Evolutionary conservation across 345 rosid genomes (phyloP), one percentile per base, ranked within the genome.

Genomic region (Hevea brasiliensis): DNA sequence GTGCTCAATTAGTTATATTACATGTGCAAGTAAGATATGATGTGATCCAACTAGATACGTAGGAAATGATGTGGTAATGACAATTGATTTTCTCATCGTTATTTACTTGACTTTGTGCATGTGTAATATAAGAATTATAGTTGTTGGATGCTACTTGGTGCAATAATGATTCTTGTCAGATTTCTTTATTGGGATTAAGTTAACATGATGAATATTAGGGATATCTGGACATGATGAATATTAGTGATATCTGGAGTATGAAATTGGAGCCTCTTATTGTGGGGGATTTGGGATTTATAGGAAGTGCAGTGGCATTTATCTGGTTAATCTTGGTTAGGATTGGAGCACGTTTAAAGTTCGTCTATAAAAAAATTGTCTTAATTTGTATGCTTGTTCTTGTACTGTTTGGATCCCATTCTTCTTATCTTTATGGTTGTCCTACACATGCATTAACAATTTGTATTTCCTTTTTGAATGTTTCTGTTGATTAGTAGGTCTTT

Each of bases 401-500:
- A n/a, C n/a, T n/a, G n/a, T n/a, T n/a, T n/a, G n/a, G n/a, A n/a
- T n/a, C n/a, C n/a, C n/a, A n/a, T 32, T 4, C 37, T 32, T 32
- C n/a, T 32, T 4, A 32, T 32, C 4, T 32, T 23, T 67, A 54
- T 18, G 6, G 23, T 41, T 71, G 67, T 47, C 14, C 26, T 48
- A 63, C 3, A 0, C 15, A 64, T 64, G 29, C 12, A 8, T 18
- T 64, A 64, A 74, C 71, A 74, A 67, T n/a, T 57, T 75, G 26
- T 56, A 37, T n/a, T n/a, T n/a, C n/a, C n/a, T n/a, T 61, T 65
- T 81, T 82, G 76, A 76, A 44, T 70, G 75, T 74, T 84, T 79
- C 61, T 83, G 83, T 80, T 84, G 87, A 81, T 88, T 84, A 80
- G 85, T 87, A 89, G 98, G 86, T 88, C 75, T 82, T 76, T 71